phyloP scores from a whole-genome alignment of 495 filamentous ascomycete species.

The Sphaerosporella brunnea region DNA sequence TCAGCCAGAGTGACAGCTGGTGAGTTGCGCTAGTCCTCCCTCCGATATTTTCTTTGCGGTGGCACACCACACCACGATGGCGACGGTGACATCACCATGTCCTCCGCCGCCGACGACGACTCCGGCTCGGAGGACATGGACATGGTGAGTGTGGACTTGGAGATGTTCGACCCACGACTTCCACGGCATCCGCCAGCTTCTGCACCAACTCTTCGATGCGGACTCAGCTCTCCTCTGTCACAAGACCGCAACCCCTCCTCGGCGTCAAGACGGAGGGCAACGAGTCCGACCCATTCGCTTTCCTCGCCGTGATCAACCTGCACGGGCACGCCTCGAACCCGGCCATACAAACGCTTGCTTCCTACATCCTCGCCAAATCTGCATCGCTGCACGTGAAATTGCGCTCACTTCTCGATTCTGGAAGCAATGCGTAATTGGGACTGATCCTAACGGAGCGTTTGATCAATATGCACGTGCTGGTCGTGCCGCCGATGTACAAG shows the following conservation, averaged over 20 bases:
- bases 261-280: conserved; percentile 92
- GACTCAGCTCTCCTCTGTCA: conserved; percentile 67
- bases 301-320: conserved; percentile 76
- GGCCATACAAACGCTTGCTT: conserved; percentile 46
- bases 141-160: conserved; percentile 90
- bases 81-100: conserved; percentile 31
- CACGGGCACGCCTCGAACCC: conserved; percentile 59
- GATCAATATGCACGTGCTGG: conserved; percentile 86
- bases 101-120: conserved; percentile 26
- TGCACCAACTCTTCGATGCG: conserved; percentile 84
- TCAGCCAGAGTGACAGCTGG: too few species aligned
- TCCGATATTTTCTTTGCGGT: too few species aligned
- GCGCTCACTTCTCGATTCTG: conserved; percentile 36
- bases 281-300: conserved; percentile 85
- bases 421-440: conserved; percentile 37
- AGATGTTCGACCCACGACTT: conserved; percentile 99
- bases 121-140: conserved; percentile 49
- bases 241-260: conserved; percentile 70
- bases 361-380: conserved; percentile 52
- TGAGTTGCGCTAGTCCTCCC: too few species aligned
- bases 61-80: conserved; percentile 24
- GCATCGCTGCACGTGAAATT: conserved; percentile 35
- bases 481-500: conserved; percentile 87
- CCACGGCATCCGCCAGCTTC: conserved; percentile 76
- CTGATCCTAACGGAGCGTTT: conserved; percentile 77